Conservation (phyloP, 257 asterid species). For the Salvia splendens region DNA sequence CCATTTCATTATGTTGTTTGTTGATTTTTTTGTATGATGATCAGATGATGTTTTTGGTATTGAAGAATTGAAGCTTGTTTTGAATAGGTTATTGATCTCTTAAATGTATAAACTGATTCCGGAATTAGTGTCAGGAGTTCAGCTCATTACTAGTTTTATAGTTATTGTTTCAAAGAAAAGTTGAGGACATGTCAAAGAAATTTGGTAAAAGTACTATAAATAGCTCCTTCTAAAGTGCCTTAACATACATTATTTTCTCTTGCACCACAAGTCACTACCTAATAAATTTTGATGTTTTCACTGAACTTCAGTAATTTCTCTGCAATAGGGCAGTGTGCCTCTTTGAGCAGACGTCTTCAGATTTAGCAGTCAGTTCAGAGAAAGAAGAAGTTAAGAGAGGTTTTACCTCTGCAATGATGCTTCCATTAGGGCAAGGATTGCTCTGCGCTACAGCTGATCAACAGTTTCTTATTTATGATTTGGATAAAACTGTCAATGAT, state of each 20-base stretch:
- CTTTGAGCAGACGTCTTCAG: conserved; percentile 86
- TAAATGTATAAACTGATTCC: conserved; percentile 13
- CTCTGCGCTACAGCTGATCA: conserved; percentile 93
- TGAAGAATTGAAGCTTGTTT: conserved; percentile 10
- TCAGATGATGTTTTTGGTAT: not conserved
- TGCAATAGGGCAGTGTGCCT: conserved; percentile 70
- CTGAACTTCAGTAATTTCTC: conserved; percentile 30
- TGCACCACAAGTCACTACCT: conserved; percentile 10
- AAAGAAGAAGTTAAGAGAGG: conserved; percentile 78
- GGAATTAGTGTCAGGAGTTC: not conserved
- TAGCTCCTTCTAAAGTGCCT: not conserved
- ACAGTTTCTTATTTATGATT: conserved; percentile 83
- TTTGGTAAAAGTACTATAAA: not conserved
- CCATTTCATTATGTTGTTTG: conserved; percentile 6
- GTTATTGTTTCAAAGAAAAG: conserved; percentile 7
- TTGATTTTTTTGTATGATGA: not conserved
- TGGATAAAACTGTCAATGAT: conserved; percentile 49
- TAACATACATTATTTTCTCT: conserved; percentile 17
- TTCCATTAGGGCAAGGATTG: conserved; percentile 72
- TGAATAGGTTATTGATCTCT: conserved; percentile 4
- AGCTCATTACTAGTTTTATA: conserved; percentile 7
- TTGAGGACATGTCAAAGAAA: not conserved
- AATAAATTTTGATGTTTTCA: conserved; percentile 6
- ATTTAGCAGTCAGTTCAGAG: conserved; percentile 63
- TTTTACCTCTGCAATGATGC: conserved; percentile 77